Evolutionary conservation across 805 yeast genomes (phyloP).

Genomic region (Metschnikowia corniflorae): DNA sequence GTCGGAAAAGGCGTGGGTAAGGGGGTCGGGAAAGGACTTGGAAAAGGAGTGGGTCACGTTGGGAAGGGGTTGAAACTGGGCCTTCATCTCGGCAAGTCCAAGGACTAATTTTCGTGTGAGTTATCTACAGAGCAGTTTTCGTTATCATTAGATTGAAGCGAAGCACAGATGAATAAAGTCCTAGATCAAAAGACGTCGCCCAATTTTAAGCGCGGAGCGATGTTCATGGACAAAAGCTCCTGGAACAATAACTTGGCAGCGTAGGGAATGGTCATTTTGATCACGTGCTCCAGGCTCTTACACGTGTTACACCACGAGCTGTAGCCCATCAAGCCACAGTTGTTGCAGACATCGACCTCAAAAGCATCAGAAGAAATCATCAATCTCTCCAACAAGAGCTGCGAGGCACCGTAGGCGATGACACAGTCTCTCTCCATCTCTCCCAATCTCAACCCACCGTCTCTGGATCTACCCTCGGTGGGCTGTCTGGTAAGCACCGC

Average conservation of each 20-base stretch:
- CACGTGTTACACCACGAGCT: slow-evolving; percentile 98
- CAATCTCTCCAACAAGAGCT: slow-evolving; percentile 83
- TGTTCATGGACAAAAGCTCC: slow-evolving; percentile 96
- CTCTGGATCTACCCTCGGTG: slow-evolving; percentile 97
- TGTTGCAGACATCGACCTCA: slow-evolving; percentile 91
- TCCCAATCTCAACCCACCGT: slow-evolving; percentile 97
- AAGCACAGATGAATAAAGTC: too few relatives aligned
- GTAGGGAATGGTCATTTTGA: slow-evolving; percentile 95
- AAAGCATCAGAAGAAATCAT: slow-evolving; percentile 98
- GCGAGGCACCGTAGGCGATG: slow-evolving; percentile 94
- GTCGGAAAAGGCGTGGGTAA: slow-evolving; percentile 21
- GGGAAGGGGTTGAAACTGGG: slow-evolving; percentile 34
- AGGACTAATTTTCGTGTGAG: not conserved
- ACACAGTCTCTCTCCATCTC: slow-evolving; percentile 99
- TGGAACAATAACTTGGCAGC: slow-evolving; percentile 98
- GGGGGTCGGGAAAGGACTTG: slow-evolving; percentile 20
- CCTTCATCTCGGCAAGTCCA: slow-evolving; percentile 27
- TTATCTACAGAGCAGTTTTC: slow-evolving; percentile 1
- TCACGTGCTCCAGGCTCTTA: slow-evolving; percentile 78
- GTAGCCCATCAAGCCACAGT: slow-evolving; percentile 96
- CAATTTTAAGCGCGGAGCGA: slow-evolving; percentile 89
- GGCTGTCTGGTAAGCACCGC: slow-evolving; percentile 92
- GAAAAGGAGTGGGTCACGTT: slow-evolving; percentile 37
- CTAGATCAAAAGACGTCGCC: slow-evolving; percentile 79
- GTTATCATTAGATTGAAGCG: too few relatives aligned